Evolutionary conservation across 2,329 filamentous ascomycete species (phyloP).

Genomic region (Didymella pinodella): DNA sequence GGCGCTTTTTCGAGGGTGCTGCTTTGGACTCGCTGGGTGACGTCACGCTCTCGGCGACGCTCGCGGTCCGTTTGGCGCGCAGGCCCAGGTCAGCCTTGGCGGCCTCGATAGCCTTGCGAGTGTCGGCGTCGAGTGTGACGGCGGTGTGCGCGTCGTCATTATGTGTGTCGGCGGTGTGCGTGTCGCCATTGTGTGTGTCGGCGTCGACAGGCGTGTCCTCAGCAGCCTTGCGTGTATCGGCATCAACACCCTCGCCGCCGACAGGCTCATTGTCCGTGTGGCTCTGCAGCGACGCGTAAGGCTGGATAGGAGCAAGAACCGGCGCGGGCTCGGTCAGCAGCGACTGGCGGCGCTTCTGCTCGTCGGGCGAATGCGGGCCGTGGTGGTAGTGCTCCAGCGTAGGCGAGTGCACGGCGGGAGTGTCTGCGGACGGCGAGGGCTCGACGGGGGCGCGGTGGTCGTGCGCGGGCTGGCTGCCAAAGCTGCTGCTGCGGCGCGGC

Average conservation of each 20-base stretch:
- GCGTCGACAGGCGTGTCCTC: background rate
- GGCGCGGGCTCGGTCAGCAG: conserved; percentile 44
- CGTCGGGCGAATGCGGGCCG: conserved; percentile 55
- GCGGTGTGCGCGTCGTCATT: conserved; percentile 22
- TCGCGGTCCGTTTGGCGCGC: conserved; percentile 45
- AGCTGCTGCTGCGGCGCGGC: conserved; percentile 47
- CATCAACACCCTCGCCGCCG: too few relatives aligned
- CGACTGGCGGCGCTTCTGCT: conserved; percentile 50
- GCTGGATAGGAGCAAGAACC: conserved; percentile 51
- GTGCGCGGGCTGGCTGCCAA: conserved; percentile 21
- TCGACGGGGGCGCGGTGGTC: conserved; percentile 44
- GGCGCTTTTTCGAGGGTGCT: conserved; percentile 53
- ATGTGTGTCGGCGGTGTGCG: background rate
- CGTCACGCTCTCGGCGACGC: conserved; percentile 51
- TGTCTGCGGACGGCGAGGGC: conserved; percentile 49
- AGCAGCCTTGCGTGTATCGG: background rate
- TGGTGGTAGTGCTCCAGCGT: conserved; percentile 59
- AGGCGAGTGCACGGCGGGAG: conserved; percentile 51
- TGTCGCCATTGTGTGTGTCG: background rate
- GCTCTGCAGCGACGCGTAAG: background rate
- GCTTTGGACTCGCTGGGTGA: conserved; percentile 52
- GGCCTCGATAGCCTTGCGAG: conserved; percentile 54
- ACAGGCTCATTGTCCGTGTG: background rate
- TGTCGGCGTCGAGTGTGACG: conserved; percentile 46
- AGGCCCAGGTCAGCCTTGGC: conserved; percentile 57